Evolutionary conservation across 257 asterid genomes (phyloP), one percentile per base, ranked within the genome.

Genomic region (Verbascum thapsus): DNA sequence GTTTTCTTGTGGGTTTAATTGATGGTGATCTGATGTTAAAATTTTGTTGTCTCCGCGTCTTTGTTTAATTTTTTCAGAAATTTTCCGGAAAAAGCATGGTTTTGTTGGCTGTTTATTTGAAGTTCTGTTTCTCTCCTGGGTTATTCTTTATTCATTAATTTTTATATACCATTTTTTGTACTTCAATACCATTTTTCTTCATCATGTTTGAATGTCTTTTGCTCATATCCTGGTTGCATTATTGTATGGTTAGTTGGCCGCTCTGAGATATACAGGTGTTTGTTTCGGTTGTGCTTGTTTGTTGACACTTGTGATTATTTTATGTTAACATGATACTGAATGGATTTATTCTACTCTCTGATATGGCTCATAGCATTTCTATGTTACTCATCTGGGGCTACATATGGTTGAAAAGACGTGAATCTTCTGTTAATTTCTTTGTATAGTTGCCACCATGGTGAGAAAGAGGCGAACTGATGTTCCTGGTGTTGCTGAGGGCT

Each of bases 391-490:
- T 65, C n/a, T 43, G 59, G 39, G 61, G n/a, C 13, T 51, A 26
- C 23, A 61, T 38, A 12, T 22, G 30, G 57, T 54, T 53, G 34
- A 62, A 13, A 10, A 53, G 54, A 32, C 47, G 15, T 67, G 37
- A 0, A 45, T 62, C 64, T 57, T 26, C 67, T 26, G 35, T 48
- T 7, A 44, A 32, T 53, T n/a, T 43, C 8, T 20, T 17, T 72
- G 20, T 72, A 19, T 74, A 80, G 95, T 59, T 78, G 67, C 66
- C 49, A 64, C 47, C 60, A 91, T 91, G 98, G 87, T 67, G 73
- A 77, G 98, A 72, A 91, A 88, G 86, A 86, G 78, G 75, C 69
- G 95, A 68, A 81, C 88, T 53, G 95, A 81, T 37, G 70, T 50
- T 71, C 80, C 88, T 66, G 80, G 91, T 18, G 61, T 76, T 59